These are phyloP conservation scores for Apiotrichum gracile DNA, from an alignment of 1,284 basidiomycete species.

Conservation along the genomic window DNA sequence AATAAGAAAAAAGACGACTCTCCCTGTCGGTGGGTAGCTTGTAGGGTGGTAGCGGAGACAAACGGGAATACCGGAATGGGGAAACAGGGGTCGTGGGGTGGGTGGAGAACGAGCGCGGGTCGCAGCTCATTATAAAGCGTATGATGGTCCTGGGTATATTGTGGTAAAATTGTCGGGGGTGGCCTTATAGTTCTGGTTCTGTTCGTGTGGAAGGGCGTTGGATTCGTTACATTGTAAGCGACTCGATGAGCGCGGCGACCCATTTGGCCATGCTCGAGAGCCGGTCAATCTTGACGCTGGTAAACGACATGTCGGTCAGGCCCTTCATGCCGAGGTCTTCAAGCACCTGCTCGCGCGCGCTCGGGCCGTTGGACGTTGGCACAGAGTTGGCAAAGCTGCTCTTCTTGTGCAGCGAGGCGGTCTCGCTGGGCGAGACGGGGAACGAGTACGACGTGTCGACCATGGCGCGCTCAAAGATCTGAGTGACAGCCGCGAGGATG, in stretches of 20 bases:
- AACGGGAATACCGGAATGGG: background rate
- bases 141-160: background rate
- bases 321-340: constrained; percentile 44
- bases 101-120: background rate
- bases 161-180: background rate
- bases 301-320: constrained; percentile 36
- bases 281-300: constrained; percentile 31
- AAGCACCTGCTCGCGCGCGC: constrained; percentile 31
- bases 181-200: background rate
- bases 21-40: too few species aligned
- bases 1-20: too few species aligned
- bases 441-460: constrained; percentile 34
- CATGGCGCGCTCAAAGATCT: constrained; percentile 56
- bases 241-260: constrained; percentile 37
- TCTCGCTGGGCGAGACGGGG: constrained; percentile 12
- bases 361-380: background rate
- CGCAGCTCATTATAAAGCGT: background rate
- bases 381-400: constrained; percentile 5
- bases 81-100: background rate
- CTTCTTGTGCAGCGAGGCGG: constrained; percentile 20
- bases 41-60: too few species aligned
- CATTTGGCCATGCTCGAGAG: constrained; percentile 34
- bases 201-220: background rate
- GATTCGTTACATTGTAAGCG: constrained; percentile 27
- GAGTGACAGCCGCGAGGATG: constrained; percentile 65